Base-by-base conservation (phyloP, 441 rosid species). In the Arabidopsis lyrata region DNA sequence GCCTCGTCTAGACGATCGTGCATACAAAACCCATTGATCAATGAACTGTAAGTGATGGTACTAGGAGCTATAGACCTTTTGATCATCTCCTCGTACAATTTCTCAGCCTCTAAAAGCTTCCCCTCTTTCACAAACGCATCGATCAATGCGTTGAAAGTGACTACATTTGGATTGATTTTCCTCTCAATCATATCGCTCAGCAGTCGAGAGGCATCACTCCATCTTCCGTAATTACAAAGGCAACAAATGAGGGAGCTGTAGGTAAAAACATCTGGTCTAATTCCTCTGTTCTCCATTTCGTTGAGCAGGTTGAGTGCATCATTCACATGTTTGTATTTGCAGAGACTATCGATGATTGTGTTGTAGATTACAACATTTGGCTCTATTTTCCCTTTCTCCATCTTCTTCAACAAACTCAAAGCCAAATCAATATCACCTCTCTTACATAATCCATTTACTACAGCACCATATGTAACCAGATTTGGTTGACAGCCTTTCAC, bases 271-370 rank as follows among this genome's bases (percentile, higher is more conserved):
- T 35, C 1, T 0, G 81, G 47, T 22, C 0, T 35, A 2, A 59
- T n/a, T 8, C 71, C 70, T 36, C 36, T 62, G 15, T 2, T 60
- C 14, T 50, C 64, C 78, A 78, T 78, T 65, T 50, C 11, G 0
- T 60, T 44, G 44, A 78, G 34, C 15, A 63, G 52, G 14, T 35
- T 3, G 16, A 49, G 32, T 1, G 78, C 80, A 16, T 53, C 47
- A 42, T 63, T 1, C 29, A 47, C 32, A 2, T 20, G 4, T 2
- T 0, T 32, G 24, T 34, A n/a, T 22, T 63, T 73, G 58, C 80
- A 72, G 0, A 72, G 42, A 20, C 45, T 39, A 59, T 77, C 73
- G 2, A 77, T 42, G 6, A 77, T 0, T 18, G 71, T 47, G 58
- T 0, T 71, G 20, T 78, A 66, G 57, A 70, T 72, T 0, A 55